A percentile compares a stretch with the other conserved stretches of the same genome.
Evolutionary conservation across 768 basidiomycete species (phyloP).

Genomic region (Exsudoporus frostii): DNA sequence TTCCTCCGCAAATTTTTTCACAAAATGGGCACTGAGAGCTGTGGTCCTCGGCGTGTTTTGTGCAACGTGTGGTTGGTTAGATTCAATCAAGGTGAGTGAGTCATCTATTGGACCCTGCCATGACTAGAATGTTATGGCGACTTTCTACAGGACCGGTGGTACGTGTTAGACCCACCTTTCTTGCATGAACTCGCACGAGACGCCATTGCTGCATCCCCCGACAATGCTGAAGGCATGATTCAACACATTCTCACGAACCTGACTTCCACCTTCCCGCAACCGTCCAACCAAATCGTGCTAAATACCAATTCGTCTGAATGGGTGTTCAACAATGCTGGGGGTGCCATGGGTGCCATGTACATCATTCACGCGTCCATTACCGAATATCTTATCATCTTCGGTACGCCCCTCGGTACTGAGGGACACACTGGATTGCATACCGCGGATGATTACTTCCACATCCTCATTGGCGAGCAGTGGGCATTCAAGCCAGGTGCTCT

Average conservation of each 20-base stretch:
- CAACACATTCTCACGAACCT: constrained; percentile 80
- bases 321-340: constrained; percentile 97
- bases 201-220: constrained; percentile 64
- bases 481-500: constrained; percentile 81
- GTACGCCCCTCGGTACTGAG: constrained; percentile 95
- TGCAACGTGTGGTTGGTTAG: constrained; percentile 48
- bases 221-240: constrained; percentile 72
- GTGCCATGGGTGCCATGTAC: constrained; percentile 98
- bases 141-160: constrained; percentile 68
- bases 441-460: constrained; percentile 98
- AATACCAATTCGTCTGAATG: constrained; percentile 69
- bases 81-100: constrained; percentile 58
- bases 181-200: constrained; percentile 73
- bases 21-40: constrained; percentile 34
- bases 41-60: constrained; percentile 27
- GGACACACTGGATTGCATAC: constrained; percentile 93
- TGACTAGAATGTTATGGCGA: neutral
- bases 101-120: neutral
- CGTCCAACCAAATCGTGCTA: constrained; percentile 49
- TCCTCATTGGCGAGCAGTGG: constrained; percentile 92
- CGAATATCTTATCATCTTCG: constrained; percentile 95
- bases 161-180: constrained; percentile 71
- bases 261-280: constrained; percentile 61
- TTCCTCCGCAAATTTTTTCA: constrained; percentile 9
- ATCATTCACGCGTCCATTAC: constrained; percentile 95